A percentile compares a stretch with the other conserved stretches of the same genome.
Conservation (phyloP, 2,329 filamentous ascomycete species). For the Bipolaris victoriae region DNA sequence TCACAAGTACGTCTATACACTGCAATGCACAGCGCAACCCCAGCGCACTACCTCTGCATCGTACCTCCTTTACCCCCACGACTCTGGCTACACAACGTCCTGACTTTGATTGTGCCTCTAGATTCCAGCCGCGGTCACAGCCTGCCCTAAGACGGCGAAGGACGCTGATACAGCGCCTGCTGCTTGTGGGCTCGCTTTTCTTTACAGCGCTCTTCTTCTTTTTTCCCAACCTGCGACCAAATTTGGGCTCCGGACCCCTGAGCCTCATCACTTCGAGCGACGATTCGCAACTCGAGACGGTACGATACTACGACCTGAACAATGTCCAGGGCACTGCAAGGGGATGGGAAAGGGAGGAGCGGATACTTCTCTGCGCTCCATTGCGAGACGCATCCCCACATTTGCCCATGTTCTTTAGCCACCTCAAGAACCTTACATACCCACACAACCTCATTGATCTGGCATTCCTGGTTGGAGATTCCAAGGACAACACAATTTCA, state of each 20-base stretch:
- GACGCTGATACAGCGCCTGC: conserved; percentile 73
- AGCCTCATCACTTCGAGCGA: conserved; percentile 71
- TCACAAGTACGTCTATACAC: conserved; percentile 70
- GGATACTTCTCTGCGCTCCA: conserved; percentile 92
- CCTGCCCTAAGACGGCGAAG: conserved; percentile 74
- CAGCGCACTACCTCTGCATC: conserved; percentile 24
- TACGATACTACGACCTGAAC: conserved; percentile 94
- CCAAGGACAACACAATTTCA: conserved; percentile 85
- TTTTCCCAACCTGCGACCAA: conserved; percentile 74
- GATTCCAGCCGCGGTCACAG: conserved; percentile 84
- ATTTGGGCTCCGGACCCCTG: conserved; percentile 67
- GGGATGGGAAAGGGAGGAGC: conserved; percentile 95
- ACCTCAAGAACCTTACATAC: conserved; percentile 94
- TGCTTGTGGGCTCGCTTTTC: conserved; percentile 61
- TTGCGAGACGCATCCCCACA: conserved; percentile 91
- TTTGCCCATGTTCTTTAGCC: conserved; percentile 97
- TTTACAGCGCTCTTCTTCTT: conserved; percentile 71
- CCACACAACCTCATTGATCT: conserved; percentile 96
- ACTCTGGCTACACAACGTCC: conserved; percentile 30
- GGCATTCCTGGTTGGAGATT: conserved; percentile 95
- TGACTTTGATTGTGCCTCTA: conserved; percentile 52
- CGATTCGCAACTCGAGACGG: conserved; percentile 85
- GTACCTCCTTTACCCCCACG: conserved; percentile 24
- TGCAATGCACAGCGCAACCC: conserved; percentile 32
- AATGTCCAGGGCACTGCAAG: conserved; percentile 89